These are phyloP conservation scores for Vitis amurensis DNA, from an alignment of 164 flowering plant genomes.

Conservation along the genomic window DNA sequence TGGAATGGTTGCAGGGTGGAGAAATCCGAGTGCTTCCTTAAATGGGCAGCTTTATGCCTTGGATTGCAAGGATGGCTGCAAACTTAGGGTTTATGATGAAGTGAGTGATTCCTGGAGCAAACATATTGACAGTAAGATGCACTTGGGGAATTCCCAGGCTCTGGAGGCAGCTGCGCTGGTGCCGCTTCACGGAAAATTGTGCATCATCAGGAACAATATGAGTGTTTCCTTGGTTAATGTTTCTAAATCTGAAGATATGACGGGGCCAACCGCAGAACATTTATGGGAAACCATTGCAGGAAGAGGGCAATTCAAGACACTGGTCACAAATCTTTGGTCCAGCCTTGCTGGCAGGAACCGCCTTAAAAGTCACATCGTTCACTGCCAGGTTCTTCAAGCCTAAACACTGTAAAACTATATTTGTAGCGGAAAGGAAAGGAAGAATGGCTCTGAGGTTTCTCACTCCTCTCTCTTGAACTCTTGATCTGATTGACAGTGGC, in stretches of 20 bases:
- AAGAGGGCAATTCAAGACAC: conserved; percentile 66
- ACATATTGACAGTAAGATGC: conserved; percentile 67
- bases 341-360: conserved; percentile 65
- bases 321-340: conserved; percentile 64
- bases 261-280: conserved; percentile 36
- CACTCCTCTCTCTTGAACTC: not conserved
- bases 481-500: not conserved
- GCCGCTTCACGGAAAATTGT: conserved; percentile 65
- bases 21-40: conserved; percentile 61
- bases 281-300: conserved; percentile 79
- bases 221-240: conserved; percentile 73
- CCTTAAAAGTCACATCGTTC: conserved; percentile 69
- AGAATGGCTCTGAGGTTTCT: not conserved
- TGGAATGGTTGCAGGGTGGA: conserved; percentile 87
- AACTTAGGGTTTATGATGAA: conserved; percentile 67
- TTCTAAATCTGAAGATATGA: conserved; percentile 31
- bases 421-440: not conserved
- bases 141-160: conserved; percentile 69
- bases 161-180: conserved; percentile 78
- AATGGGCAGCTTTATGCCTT: conserved; percentile 71
- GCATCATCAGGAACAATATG: conserved; percentile 79
- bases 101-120: conserved; percentile 65
- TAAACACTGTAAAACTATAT: conserved; percentile 16
- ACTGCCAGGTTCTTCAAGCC: conserved; percentile 78
- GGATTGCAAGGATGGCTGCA: conserved; percentile 89